These are phyloP conservation scores for Chiua sp. DNA, from an alignment of 1,284 basidiomycete species.

Conservation along the genomic window DNA sequence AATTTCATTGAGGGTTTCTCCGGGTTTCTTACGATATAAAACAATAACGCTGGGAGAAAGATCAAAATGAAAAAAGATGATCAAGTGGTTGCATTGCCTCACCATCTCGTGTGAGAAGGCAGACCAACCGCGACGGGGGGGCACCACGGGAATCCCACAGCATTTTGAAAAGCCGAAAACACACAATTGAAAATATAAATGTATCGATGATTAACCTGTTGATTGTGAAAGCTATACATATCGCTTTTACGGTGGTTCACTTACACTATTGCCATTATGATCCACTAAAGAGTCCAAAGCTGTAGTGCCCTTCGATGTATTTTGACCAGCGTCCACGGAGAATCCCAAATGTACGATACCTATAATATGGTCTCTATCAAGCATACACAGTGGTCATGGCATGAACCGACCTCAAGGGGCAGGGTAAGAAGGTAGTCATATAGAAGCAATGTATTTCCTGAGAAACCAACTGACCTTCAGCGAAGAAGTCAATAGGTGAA, in stretches of 20 bases:
- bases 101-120: slow-evolving; percentile 27
- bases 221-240: not conserved
- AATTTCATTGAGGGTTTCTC: not conserved
- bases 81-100: not conserved
- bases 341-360: slow-evolving; percentile 24
- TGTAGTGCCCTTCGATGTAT: not conserved
- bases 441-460: slow-evolving; percentile 3
- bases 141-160: not conserved
- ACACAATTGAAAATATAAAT: slow-evolving; percentile 7
- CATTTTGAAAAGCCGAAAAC: slow-evolving; percentile 8
- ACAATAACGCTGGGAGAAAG: slow-evolving; percentile 14
- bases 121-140: slow-evolving; percentile 13
- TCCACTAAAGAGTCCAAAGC: slow-evolving; percentile 19
- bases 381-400: too few relatives aligned
- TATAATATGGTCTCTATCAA: slow-evolving; percentile 1
- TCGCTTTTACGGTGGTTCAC: not conserved
- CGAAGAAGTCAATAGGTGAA: not conserved
- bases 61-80: not conserved
- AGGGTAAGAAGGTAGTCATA: slow-evolving; percentile 12
- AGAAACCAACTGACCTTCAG: not conserved
- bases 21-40: slow-evolving; percentile 20
- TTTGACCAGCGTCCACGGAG: slow-evolving; percentile 24
- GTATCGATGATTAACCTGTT: slow-evolving; percentile 24
- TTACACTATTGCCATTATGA: slow-evolving; percentile 16
- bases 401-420: slow-evolving; percentile 1